phyloP scores from a whole-genome alignment of 495 filamentous ascomycete genomes.

The Trichoderma orchidacearum region DNA sequence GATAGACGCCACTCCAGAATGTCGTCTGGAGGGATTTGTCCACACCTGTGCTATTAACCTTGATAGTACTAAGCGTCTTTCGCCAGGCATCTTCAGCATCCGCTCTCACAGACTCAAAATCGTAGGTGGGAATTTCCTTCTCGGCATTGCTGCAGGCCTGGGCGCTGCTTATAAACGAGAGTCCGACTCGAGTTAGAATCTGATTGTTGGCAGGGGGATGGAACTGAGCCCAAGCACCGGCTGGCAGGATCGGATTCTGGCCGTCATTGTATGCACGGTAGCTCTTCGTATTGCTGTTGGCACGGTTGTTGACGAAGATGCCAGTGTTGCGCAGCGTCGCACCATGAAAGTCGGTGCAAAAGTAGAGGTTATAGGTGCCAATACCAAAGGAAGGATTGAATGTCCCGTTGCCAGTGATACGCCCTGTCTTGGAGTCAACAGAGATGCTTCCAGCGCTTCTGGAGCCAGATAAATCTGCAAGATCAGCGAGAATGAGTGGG shows the following conservation, averaged over 20 bases:
- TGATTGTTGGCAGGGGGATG: constrained; percentile 27
- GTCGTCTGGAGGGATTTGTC: constrained; percentile 35
- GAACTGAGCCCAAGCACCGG: constrained; percentile 48
- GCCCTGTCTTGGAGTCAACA: constrained; percentile 33
- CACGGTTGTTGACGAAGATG: constrained; percentile 42
- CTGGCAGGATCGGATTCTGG: constrained; percentile 44
- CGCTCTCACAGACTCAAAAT: constrained; percentile 40
- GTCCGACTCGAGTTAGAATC: constrained; percentile 42
- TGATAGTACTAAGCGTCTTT: constrained; percentile 42
- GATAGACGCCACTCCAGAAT: constrained; percentile 56
- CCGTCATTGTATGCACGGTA: constrained; percentile 37
- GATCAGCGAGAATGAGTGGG: constrained; percentile 35
- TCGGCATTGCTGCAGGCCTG: constrained; percentile 50
- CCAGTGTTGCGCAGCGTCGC: constrained; percentile 44
- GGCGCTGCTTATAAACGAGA: constrained; percentile 48
- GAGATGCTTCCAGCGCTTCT: constrained; percentile 43
- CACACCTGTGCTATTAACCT: constrained; percentile 35
- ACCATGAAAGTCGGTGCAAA: constrained; percentile 56
- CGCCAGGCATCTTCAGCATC: constrained; percentile 43
- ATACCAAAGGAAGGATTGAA: constrained; percentile 55
- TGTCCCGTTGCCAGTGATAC: constrained; percentile 47
- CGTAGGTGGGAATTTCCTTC: constrained; percentile 39
- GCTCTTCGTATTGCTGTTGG: constrained; percentile 28
- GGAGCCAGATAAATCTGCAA: constrained; percentile 47
- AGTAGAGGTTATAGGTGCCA: constrained; percentile 42